Evolutionary conservation across 2,329 filamentous ascomycete genomes (phyloP), one percentile per base, ranked within the genome.

Genomic region (Phialophora chinensis): DNA sequence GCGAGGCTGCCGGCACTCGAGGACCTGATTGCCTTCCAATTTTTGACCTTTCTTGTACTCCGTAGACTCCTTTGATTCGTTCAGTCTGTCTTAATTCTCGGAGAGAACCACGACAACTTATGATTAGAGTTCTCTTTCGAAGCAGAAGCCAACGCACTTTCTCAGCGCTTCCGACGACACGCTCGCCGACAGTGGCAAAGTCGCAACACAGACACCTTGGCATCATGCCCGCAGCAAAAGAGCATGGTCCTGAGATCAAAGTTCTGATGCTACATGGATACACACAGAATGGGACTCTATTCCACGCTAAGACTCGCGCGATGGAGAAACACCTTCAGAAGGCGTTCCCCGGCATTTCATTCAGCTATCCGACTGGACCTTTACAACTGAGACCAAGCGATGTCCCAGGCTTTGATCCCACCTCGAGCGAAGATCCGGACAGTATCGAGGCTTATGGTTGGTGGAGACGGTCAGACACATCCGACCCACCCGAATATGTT

Each of bases 301-400:
- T 97, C 86, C 90, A 88, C 76, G 87, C 90, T 77, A 97, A 97
- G 82, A 96, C 92, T 54, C 91, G 92, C 77, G 92, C 92, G 11
- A 83, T 97, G 1, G 88, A 93, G 73, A 97, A 97, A 78, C 83
- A 89, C 62, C 85, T 97, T 65, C 78, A 83, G 67, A 97, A 96
- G 75, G 81, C 87, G 31, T 90, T 97, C 69, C 85, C 87, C 8
- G 79, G 85, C 63, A 79, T 88, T 47, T 77, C 82, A 3, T 83
- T 92, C 61, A 78, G 87, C 75, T 93, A 91, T 79, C 89, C 90
- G 4, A 91, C 90, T 0, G 91, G 78, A 0, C 91, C 91, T 3
- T 83, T 86, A 74, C 85, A 82, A 3, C 85, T 93, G 14, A 82
- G 79, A 33, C 83, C 87, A 4, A 78, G 81, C 59, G 90, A 93